phyloP scores from a whole-genome alignment of 2,329 filamentous ascomycete species.

The Aspergillus sp. region DNA sequence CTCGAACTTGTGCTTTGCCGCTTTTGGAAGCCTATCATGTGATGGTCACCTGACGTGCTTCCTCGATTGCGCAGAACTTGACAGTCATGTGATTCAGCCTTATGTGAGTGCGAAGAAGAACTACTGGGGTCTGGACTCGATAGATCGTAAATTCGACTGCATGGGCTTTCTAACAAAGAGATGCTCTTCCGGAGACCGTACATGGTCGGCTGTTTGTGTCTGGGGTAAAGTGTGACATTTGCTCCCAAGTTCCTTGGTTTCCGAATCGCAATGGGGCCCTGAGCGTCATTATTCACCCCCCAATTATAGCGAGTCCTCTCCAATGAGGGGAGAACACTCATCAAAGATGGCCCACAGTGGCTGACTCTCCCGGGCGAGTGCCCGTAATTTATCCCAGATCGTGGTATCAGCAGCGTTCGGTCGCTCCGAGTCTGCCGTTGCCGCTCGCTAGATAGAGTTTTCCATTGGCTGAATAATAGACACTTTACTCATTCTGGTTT shows the following conservation, averaged over 20 bases:
- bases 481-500: background rate
- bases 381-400: background rate
- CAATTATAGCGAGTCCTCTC: background rate
- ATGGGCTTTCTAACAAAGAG: background rate
- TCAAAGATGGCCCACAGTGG: slow-evolving; percentile 10
- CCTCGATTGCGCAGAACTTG: background rate
- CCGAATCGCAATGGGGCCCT: background rate
- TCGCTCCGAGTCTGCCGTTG: background rate
- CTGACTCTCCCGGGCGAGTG: slow-evolving; percentile 2
- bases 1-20: background rate
- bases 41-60: slow-evolving; percentile 4
- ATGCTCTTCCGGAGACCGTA: background rate
- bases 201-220: background rate
- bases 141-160: background rate
- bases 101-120: background rate
- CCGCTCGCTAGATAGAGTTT: background rate
- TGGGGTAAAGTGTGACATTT: background rate
- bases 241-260: slow-evolving; percentile 7
- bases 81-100: slow-evolving; percentile 14
- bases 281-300: background rate
- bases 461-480: background rate
- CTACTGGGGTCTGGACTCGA: background rate
- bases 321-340: slow-evolving; percentile 2
- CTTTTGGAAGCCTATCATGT: slow-evolving; percentile 3
- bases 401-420: slow-evolving; percentile 1